Evolutionary conservation across 306 rosid genomes (phyloP).

Genomic region (Purshia tridentata): DNA sequence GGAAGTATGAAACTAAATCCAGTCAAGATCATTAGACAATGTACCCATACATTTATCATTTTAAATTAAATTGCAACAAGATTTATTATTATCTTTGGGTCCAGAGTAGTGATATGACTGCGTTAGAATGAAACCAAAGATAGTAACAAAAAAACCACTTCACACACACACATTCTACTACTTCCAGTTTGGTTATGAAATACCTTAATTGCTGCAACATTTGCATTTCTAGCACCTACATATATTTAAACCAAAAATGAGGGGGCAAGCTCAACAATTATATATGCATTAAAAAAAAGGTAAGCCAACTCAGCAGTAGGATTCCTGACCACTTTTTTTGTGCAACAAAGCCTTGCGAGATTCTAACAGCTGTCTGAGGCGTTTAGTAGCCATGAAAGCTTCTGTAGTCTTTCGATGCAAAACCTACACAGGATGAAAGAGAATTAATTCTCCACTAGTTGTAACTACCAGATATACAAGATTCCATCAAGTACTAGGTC

Average conservation of each 20-base stretch:
- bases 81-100: neutral
- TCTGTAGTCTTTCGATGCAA: conserved; percentile 87
- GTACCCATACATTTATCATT: neutral
- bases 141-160: neutral
- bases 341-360: conserved; percentile 54
- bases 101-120: neutral
- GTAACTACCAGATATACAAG: neutral
- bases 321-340: conserved; percentile 56
- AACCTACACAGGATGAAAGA: conserved; percentile 53
- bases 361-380: conserved; percentile 60
- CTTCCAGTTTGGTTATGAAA: conserved; percentile 13
- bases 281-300: neutral
- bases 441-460: conserved; percentile 1
- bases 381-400: conserved; percentile 68
- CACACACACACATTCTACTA: conserved; percentile 9
- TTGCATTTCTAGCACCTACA: conserved; percentile 61
- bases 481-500: neutral
- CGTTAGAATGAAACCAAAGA: neutral
- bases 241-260: conserved; percentile 20
- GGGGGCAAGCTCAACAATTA: neutral
- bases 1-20: neutral
- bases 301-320: conserved; percentile 6
- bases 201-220: conserved; percentile 56
- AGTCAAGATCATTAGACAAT: neutral
- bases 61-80: neutral